A percentile compares a stretch with the other conserved stretches of the same genome.
phyloP scores from a whole-genome alignment of 116 monocot genomes.

The Papilionanthe hybrid region DNA sequence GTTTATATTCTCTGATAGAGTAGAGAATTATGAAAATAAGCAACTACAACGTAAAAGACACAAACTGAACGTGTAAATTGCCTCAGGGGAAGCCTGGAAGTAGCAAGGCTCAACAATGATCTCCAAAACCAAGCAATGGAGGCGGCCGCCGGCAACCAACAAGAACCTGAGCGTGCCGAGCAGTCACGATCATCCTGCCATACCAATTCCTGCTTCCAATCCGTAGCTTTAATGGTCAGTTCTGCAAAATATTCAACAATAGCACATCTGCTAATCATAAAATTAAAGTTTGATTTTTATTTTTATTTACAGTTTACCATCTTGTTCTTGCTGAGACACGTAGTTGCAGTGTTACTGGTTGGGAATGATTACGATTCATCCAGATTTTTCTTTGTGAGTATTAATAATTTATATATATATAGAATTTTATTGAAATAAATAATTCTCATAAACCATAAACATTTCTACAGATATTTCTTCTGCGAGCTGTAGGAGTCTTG shows the following conservation, averaged over 20 bases:
- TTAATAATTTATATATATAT: background rate
- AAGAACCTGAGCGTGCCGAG: background rate
- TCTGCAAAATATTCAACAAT: background rate
- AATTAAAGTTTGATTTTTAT: background rate
- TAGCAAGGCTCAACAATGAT: background rate
- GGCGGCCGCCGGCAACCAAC: background rate
- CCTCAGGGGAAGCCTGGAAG: slow-evolving; percentile 4
- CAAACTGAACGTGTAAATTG: background rate
- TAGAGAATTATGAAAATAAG: too few species aligned
- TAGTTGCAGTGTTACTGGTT: background rate
- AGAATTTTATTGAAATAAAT: background rate
- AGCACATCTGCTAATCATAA: background rate
- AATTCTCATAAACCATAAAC: background rate
- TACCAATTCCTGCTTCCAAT: background rate
- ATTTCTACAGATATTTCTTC: background rate
- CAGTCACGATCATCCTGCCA: background rate
- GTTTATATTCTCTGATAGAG: too few species aligned
- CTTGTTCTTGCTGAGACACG: background rate
- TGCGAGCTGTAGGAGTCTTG: background rate
- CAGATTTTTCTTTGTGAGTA: background rate
- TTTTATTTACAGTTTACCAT: background rate
- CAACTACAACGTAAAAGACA: background rate
- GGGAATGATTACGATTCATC: background rate
- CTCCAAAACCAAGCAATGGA: background rate
- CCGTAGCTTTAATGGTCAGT: slow-evolving; percentile 1